Evolutionary conservation across 805 yeast species (phyloP), one percentile per base, ranked within the genome.

Genomic region (Brettanomyces anomalus): DNA sequence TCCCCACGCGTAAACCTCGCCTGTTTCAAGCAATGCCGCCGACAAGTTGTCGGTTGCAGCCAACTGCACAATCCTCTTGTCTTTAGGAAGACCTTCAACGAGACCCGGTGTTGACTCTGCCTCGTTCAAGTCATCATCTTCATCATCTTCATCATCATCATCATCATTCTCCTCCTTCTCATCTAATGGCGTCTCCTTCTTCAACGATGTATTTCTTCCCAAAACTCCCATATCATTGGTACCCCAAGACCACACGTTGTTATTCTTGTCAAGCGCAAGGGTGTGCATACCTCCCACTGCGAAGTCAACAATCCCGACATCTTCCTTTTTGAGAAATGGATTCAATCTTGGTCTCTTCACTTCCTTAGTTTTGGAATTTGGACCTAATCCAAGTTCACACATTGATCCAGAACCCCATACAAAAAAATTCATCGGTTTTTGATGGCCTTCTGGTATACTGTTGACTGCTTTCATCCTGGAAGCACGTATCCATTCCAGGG

Each of bases 361-460:
- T 60, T 89, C 96, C 47, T 88, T 87, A 32, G 87, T 90, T 50
- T 74, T 82, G 2, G 95, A 86, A n/a, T 70, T 75, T 8, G 97
- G 97, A 1, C 98, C 99, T n/a, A 93, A 69, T 1, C 99, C 99
- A 24, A 93, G 71, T 60, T 93, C 98, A 68, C 97, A 88, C 93
- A 93, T 90, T 0, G 95, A 81, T 2, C 98, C 98, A 2, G 94
- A 77, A 34, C 99, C 99, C 84, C 95, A 93, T 32, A 86, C 94
- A 58, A 85, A 90, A 3, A 93, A 70, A 56, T 88, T 93, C 42
- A 90, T 65, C 17, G 75, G 71, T 20, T 67, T 64, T 2, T 68
- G 50, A 49, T 68, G 74, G 1, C 48, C 43, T 7, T 35, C 14
- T 14, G 72, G 71, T 20, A 55, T 48, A 32, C 51, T 55, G 54